Evolutionary conservation across 805 yeast species (phyloP).

Genomic region (Yamadazyma sp.): DNA sequence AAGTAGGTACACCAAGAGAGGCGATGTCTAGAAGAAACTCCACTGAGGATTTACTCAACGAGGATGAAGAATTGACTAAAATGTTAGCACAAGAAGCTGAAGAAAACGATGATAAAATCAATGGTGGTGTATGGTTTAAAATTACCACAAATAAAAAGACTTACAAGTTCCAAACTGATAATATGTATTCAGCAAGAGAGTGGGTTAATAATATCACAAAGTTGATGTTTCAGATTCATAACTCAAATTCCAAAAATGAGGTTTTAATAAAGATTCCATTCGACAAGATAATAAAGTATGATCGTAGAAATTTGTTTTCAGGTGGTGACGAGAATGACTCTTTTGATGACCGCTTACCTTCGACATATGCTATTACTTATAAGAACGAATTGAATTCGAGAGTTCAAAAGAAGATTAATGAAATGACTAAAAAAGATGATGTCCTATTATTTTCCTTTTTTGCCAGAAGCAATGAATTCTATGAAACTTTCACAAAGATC

Average conservation of each 20-base stretch:
- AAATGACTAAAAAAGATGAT: constrained; percentile 38
- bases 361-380: constrained; percentile 6
- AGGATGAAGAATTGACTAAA: constrained; percentile 23
- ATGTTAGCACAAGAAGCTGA: constrained; percentile 20
- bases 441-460: constrained; percentile 71
- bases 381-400: neutral
- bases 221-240: constrained; percentile 60
- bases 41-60: constrained; percentile 13
- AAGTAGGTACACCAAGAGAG: constrained; percentile 9
- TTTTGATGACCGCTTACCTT: constrained; percentile 10
- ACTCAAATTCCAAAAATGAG: constrained; percentile 65
- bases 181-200: constrained; percentile 64
- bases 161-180: constrained; percentile 71
- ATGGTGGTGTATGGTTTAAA: constrained; percentile 49
- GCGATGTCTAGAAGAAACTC: constrained; percentile 10
- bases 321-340: constrained; percentile 9
- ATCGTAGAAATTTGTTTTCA: constrained; percentile 34
- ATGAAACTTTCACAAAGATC: constrained; percentile 34
- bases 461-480: constrained; percentile 43
- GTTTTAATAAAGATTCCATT: constrained; percentile 78
- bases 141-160: constrained; percentile 56
- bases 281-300: constrained; percentile 60
- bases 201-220: constrained; percentile 79
- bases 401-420: constrained; percentile 10
- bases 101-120: constrained; percentile 25